phyloP scores from a whole-genome alignment of 176 grass and related monocot species.

The Phoenix dactylifera region DNA sequence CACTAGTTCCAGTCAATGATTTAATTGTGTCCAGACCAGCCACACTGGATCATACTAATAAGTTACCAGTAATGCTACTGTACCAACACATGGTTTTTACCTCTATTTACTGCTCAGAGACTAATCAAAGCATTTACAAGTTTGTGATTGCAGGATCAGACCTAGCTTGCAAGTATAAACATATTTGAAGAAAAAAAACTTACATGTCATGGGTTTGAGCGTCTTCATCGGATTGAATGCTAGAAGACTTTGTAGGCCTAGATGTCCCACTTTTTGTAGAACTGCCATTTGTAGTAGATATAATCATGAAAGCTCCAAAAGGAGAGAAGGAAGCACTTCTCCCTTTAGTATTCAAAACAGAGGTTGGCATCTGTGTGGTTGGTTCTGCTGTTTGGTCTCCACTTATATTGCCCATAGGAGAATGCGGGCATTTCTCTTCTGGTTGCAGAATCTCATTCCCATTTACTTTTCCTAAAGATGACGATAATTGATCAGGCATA shows the following conservation, averaged over 20 bases:
- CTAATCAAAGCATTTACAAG: too few relatives aligned
- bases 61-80: too few relatives aligned
- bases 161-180: too few relatives aligned
- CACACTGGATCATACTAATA: too few relatives aligned
- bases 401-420: slow-evolving; percentile 17
- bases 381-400: slow-evolving; percentile 26
- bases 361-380: slow-evolving; percentile 19
- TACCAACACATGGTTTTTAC: too few relatives aligned
- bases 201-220: slow-evolving; percentile 32
- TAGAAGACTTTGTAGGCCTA: slow-evolving; percentile 30
- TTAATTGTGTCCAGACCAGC: too few relatives aligned
- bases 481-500: slow-evolving; percentile 29
- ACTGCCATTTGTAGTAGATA: slow-evolving; percentile 26
- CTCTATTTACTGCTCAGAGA: too few relatives aligned
- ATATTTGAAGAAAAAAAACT: slow-evolving; percentile 21
- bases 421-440: slow-evolving; percentile 7
- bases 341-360: slow-evolving; percentile 11
- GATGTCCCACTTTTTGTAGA: slow-evolving; percentile 31
- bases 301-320: slow-evolving; percentile 23
- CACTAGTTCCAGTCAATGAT: too few relatives aligned
- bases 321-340: slow-evolving; percentile 21
- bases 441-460: slow-evolving; percentile 20
- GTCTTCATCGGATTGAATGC: slow-evolving; percentile 28
- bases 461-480: slow-evolving; percentile 24
- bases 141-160: too few relatives aligned